Conservation (phyloP, 495 filamentous ascomycete genomes). For the Aspergillus avenaceus region DNA sequence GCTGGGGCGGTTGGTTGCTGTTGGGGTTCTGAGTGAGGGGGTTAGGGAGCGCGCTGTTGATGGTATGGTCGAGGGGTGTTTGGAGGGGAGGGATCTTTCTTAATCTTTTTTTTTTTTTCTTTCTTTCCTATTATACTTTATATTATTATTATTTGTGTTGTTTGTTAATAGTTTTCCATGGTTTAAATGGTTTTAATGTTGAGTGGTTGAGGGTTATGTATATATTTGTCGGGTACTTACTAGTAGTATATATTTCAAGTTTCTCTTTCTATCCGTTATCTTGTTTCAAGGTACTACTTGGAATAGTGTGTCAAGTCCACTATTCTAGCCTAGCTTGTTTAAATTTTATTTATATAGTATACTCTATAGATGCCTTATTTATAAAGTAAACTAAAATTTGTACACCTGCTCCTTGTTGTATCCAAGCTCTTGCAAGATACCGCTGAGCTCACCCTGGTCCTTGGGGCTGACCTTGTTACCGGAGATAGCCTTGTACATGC, state of each 20-base stretch:
- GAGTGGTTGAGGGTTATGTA: too few species aligned
- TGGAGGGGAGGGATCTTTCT: constrained; percentile 21
- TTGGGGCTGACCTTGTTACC: constrained; percentile 82
- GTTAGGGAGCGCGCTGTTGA: constrained; percentile 17
- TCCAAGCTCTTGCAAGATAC: constrained; percentile 82
- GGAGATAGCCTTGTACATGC: constrained; percentile 88
- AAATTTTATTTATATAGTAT: too few species aligned
- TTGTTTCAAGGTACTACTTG: too few species aligned
- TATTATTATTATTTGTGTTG: background rate
- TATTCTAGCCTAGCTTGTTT: too few species aligned
- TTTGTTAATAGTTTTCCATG: background rate
- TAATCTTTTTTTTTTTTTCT: background rate
- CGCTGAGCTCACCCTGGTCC: constrained; percentile 88
- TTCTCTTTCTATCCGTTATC: constrained; percentile 6
- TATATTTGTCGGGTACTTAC: too few species aligned
- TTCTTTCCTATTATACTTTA: background rate
- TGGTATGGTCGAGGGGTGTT: constrained; percentile 26
- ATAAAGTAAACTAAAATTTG: too few species aligned
- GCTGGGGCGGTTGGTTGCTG: constrained; percentile 17
- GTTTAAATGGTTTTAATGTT: background rate
- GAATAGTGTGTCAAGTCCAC: too few species aligned
- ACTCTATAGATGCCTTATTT: too few species aligned
- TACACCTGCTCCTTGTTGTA: constrained; percentile 93
- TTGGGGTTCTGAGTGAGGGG: constrained; percentile 17
- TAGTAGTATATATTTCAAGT: too few species aligned